A percentile compares a stretch with the other conserved stretches of the same genome.
Evolutionary conservation across 495 filamentous ascomycete genomes (phyloP).

Genomic region (Parmelia sp.): DNA sequence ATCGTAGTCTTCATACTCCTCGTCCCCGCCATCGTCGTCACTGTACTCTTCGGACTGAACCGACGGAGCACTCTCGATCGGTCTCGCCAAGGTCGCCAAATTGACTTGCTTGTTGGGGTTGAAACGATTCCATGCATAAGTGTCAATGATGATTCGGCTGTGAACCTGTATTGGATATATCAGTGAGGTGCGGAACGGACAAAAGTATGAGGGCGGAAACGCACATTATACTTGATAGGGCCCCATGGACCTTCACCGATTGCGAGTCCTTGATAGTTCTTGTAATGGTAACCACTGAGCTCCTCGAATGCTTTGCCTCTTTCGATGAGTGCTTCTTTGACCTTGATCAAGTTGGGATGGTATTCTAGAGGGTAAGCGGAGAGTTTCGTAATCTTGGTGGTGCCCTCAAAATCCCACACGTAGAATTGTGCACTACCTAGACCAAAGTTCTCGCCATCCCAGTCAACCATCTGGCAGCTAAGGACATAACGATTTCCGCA

Average conservation of each 20-base stretch:
- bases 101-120: slow-evolving; percentile 36
- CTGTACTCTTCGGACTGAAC: slow-evolving; percentile 1
- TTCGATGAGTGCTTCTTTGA: slow-evolving; percentile 35
- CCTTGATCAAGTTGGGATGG: slow-evolving; percentile 39
- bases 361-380: slow-evolving; percentile 51
- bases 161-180: slow-evolving; percentile 32
- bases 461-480: slow-evolving; percentile 48
- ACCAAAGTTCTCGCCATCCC: slow-evolving; percentile 55
- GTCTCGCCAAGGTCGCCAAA: slow-evolving; percentile 54
- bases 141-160: slow-evolving; percentile 51
- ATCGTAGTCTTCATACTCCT: not conserved
- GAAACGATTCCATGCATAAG: slow-evolving; percentile 29
- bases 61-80: slow-evolving; percentile 41
- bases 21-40: slow-evolving; percentile 2
- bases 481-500: slow-evolving; percentile 14
- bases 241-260: slow-evolving; percentile 29
- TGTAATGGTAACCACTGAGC: slow-evolving; percentile 57
- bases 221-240: slow-evolving; percentile 37
- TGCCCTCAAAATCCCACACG: slow-evolving; percentile 50
- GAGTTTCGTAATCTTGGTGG: slow-evolving; percentile 49
- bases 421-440: slow-evolving; percentile 35
- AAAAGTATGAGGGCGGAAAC: not conserved
- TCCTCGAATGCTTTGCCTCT: slow-evolving; percentile 46
- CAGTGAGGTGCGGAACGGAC: not conserved
- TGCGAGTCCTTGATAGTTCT: slow-evolving; percentile 49